Evolutionary conservation across 1,284 basidiomycete genomes (phyloP), one percentile per base, ranked within the genome.

Genomic region (Cutaneotrichosporon spelunceum): DNA sequence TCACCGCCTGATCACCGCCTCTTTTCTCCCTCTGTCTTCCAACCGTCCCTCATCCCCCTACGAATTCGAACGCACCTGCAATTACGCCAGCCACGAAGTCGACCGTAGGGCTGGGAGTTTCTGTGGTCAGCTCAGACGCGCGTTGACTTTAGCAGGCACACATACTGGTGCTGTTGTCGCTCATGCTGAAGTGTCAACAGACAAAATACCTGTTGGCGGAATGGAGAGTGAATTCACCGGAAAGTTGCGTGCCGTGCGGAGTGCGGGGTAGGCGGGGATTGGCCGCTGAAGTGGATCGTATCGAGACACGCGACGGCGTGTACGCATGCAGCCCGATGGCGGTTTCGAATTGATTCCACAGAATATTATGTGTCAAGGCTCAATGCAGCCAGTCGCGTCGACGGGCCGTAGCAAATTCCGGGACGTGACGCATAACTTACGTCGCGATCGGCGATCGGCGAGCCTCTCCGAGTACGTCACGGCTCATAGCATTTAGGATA

Each of bases 41-140:
- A 7, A n/a, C 23, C 23, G 13, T 26, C 48, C n/a, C 48, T 19
- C n/a, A 23, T 10, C 23, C 45, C 45, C 21, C 23, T n/a, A n/a
- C 45, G 21, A 13, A 23, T 21, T 10, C 5, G 30, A 4, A 48
- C 61, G 33, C 48, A 75, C 77, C 78, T 19, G 76, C 78, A 62
- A 79, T 69, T 44, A 76, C 72, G 23, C 75, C 76, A 0, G 76
- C 73, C 21, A 69, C 62, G 63, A 78, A 80, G 65, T 76, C 79
- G 39, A 76, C 70, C n/a, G 59, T 59, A 21, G 72, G 71, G 24
- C 56, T 57, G 3, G 47, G 29, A 5, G 39, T n/a, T n/a, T 23
- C 55, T 48, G 55, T 13, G 6, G 34, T 36, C 52, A 53, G 52
- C 48, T 48, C 42, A n/a, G n/a, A n/a, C n/a, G n/a, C n/a, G n/a